Evolutionary conservation across 2,329 filamentous ascomycete species (phyloP).

Genomic region (Botryotinia calthae): DNA sequence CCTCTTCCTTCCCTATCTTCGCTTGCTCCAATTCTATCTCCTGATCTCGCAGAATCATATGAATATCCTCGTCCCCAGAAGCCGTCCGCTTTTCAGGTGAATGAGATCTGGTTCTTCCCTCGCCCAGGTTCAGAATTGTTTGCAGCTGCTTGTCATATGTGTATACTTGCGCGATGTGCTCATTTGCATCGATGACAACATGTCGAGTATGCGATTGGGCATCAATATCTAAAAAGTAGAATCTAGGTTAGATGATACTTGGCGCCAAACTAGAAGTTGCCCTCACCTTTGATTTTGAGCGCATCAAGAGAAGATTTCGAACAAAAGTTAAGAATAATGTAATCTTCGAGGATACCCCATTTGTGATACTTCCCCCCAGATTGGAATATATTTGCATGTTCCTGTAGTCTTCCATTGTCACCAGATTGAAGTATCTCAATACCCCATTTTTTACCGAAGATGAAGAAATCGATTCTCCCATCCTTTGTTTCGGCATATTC

Average conservation of each 20-base stretch:
- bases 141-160: conserved; percentile 7
- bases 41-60: neutral
- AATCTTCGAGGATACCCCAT: neutral
- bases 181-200: neutral
- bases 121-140: neutral
- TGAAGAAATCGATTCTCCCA: conserved; percentile 7
- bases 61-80: neutral
- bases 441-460: neutral
- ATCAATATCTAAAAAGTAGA: neutral
- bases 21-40: neutral
- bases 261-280: neutral
- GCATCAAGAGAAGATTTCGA: neutral
- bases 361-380: neutral
- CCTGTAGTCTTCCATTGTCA: neutral
- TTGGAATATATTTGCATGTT: neutral
- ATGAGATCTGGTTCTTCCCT: neutral
- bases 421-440: neutral
- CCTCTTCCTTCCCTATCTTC: neutral
- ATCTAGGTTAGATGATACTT: neutral
- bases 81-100: neutral
- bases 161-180: neutral
- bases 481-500: conserved; percentile 6
- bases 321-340: conserved; percentile 11
- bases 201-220: neutral
- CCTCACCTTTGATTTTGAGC: neutral